These are phyloP conservation scores for Aegilops umbellulata DNA, from an alignment of 176 grass and related monocot species.

Conservation along the genomic window DNA sequence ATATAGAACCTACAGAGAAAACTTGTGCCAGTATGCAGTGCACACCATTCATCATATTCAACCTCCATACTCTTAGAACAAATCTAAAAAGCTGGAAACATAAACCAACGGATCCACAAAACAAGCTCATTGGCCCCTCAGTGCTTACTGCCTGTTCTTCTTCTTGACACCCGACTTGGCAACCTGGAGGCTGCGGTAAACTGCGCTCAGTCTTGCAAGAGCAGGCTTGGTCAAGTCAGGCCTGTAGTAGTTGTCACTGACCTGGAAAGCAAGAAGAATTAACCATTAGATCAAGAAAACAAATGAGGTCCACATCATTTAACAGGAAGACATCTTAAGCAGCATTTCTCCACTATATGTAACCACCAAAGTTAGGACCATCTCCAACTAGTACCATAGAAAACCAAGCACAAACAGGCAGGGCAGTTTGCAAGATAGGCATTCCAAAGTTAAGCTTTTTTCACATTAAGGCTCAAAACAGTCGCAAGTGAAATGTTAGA, in stretches of 20 bases:
- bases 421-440: background rate
- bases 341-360: background rate
- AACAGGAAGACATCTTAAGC: background rate
- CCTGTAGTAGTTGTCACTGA: constrained; percentile 76
- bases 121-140: background rate
- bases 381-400: background rate
- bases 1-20: constrained; percentile 1
- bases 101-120: background rate
- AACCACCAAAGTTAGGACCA: background rate
- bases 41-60: constrained; percentile 8
- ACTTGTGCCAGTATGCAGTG: background rate
- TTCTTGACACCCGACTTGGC: constrained; percentile 86
- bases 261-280: constrained; percentile 33
- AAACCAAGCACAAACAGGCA: background rate
- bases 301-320: background rate
- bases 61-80: background rate
- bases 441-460: background rate
- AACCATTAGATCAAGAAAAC: background rate
- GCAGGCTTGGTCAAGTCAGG: constrained; percentile 75
- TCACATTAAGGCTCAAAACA: background rate
- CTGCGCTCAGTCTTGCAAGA: constrained; percentile 57
- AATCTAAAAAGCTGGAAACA: constrained; percentile 14
- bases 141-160: constrained; percentile 66
- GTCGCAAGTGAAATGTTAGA: background rate
- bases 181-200: constrained; percentile 80